Conservation (phyloP, 768 basidiomycete genomes). For the Leccinum rimulosum region DNA sequence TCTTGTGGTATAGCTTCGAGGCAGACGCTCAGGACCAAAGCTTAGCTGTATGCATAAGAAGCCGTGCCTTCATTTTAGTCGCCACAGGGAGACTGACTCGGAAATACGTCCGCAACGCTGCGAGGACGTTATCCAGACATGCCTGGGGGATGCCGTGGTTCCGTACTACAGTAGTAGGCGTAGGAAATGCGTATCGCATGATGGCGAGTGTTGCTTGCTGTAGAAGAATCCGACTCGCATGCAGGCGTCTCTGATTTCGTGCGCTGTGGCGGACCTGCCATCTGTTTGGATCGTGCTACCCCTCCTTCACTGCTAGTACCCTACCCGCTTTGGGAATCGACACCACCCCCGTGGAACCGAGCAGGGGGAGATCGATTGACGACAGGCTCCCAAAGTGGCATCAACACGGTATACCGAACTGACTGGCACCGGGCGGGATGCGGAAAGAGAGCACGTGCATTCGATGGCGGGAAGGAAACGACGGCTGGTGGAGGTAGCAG, state of each 20-base stretch:
- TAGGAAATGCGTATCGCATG: not conserved
- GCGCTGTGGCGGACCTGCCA: slow-evolving; percentile 46
- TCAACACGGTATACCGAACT: too few species aligned
- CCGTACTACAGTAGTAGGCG: slow-evolving; percentile 43
- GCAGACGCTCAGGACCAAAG: not conserved
- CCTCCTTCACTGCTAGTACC: too few species aligned
- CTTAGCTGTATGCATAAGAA: not conserved
- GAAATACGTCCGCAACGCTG: slow-evolving; percentile 61
- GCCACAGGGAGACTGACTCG: slow-evolving; percentile 46
- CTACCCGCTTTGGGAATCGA: too few species aligned
- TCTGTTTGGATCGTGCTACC: slow-evolving; percentile 16
- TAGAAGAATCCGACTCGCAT: slow-evolving; percentile 87
- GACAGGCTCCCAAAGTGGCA: too few species aligned
- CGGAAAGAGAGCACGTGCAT: too few species aligned
- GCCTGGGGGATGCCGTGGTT: slow-evolving; percentile 71
- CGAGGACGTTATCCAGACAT: slow-evolving; percentile 44
- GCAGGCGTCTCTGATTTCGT: slow-evolving; percentile 68
- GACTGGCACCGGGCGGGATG: too few species aligned
- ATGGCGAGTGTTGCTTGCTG: slow-evolving; percentile 36
- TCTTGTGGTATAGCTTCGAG: slow-evolving; percentile 63
- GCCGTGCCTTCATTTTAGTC: slow-evolving; percentile 63
- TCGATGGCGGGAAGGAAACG: too few species aligned
- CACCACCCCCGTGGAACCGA: too few species aligned
- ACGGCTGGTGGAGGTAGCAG: too few species aligned
- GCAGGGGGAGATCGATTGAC: too few species aligned